Conservation (phyloP, 148 eudicot species). For the Rhododendron ovatum region DNA sequence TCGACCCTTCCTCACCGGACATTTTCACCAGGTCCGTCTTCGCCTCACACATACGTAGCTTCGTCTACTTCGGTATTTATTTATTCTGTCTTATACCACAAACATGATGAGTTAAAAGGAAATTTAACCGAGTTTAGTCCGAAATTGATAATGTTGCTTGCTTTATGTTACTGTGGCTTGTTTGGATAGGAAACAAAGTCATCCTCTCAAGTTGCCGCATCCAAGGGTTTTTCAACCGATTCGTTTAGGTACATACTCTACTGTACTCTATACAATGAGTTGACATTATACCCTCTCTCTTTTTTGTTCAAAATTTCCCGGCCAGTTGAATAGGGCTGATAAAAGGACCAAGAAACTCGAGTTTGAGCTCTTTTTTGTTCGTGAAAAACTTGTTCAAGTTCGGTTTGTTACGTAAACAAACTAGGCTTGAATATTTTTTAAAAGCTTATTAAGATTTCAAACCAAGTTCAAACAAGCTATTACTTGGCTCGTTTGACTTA, state of each 20-base stretch:
- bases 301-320: neutral
- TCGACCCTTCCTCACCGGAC: slow-evolving; percentile 66
- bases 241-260: slow-evolving; percentile 25
- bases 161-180: neutral
- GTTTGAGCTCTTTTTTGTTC: neutral
- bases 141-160: neutral
- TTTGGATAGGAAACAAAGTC: slow-evolving; percentile 37
- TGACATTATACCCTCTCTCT: neutral
- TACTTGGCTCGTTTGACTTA: neutral
- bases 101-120: neutral
- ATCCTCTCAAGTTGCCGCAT: slow-evolving; percentile 30
- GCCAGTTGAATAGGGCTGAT: neutral
- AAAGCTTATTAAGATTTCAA: neutral
- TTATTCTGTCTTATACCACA: neutral
- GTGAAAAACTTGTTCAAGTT: neutral
- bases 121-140: neutral
- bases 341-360: neutral
- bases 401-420: neutral
- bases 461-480: neutral
- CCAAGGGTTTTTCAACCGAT: slow-evolving; percentile 39
- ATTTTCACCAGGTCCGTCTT: slow-evolving; percentile 49
- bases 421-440: neutral
- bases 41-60: neutral
- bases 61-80: neutral
- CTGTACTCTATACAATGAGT: neutral